Percentiles rank a stretch among this genome's conserved stretches.
Conservation (phyloP, 352 stramenopile species). For the Globisporangium irregulare region DNA sequence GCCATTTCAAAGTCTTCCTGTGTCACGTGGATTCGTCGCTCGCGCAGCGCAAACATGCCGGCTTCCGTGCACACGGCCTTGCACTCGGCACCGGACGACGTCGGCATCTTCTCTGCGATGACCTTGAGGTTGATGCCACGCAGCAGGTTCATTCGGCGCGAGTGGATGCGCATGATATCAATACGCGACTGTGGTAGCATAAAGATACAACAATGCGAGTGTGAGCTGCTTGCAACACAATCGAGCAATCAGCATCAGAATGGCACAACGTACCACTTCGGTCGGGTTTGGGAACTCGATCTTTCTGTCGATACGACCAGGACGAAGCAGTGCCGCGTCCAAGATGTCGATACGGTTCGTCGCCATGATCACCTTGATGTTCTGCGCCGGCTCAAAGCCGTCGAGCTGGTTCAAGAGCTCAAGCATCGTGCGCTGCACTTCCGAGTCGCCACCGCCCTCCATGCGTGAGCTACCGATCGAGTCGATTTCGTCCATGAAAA, state of each 20-base stretch:
- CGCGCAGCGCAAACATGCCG: constrained; percentile 99
- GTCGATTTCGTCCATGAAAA: constrained; percentile 99
- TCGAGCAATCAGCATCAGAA: not conserved
- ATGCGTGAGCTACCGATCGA: constrained; percentile 95
- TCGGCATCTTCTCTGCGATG: constrained; percentile 99
- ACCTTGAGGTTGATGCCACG: constrained; percentile 97
- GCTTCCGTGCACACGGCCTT: constrained; percentile 99
- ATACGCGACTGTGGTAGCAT: constrained; percentile 73
- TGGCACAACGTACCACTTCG: constrained; percentile 64
- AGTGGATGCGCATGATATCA: constrained; percentile 99
- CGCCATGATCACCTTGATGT: constrained; percentile 99
- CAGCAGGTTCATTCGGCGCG: constrained; percentile 98
- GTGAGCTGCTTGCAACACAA: constrained; percentile 14
- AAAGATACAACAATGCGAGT: constrained; percentile 7
- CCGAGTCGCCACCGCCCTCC: constrained; percentile 95
- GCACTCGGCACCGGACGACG: constrained; percentile 96
- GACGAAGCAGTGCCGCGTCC: constrained; percentile 95
- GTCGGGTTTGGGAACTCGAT: constrained; percentile 99
- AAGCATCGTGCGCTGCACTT: constrained; percentile 99
- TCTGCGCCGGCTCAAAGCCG: constrained; percentile 95
- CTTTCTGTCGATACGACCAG: constrained; percentile 98
- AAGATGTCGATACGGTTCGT: constrained; percentile 99
- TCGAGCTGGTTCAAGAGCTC: constrained; percentile 99
- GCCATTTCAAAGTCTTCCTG: constrained; percentile 99
- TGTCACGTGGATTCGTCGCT: constrained; percentile 99